Base-by-base conservation (phyloP, 148 eudicot genomes). In the Euryodendron excelsum region DNA sequence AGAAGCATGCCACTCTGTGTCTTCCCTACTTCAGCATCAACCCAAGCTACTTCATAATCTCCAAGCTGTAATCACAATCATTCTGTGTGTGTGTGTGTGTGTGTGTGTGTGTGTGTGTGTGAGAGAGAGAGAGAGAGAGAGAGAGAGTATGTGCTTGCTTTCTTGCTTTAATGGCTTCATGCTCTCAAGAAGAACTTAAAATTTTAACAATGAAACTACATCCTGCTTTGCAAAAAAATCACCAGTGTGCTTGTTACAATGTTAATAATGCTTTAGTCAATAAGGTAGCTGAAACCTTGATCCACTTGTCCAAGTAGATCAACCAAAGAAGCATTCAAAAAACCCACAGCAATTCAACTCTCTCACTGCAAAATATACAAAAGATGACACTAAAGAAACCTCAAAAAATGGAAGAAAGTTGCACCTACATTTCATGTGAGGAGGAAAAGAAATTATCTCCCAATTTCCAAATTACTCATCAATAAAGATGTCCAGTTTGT, bases 11-110 rank as follows among this genome's bases (percentile, higher is more conserved):
- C 98, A 68, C 39, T 87, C 72, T 90, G 97, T 55, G 97, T 89
- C 76, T 89, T 84, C 44, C 94, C 98, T 64, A 91, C 93, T 87
- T 90, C 93, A 82, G 97, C 93, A 88, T 96, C 98, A 83, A 91
- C 81, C 99, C 99, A 93, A 76, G 98, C 94, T 76, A 93, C 77
- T 87, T 96, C 99, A 82, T 93, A 88, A 62, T 96, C 99, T 81
- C 99, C 99, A 71, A 96, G 95, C 99, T 96, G 90, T 64, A 58
- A 68, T 75, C 48, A 82, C 4, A 61, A n/a, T n/a, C n/a, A n/a
- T n/a, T n/a, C n/a, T n/a, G n/a, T n/a, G n/a, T n/a, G n/a, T n/a
- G n/a, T n/a, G n/a, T n/a, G n/a, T n/a, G n/a, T n/a, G n/a, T n/a
- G n/a, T n/a, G n/a, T n/a, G n/a, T n/a, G n/a, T n/a, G n/a, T n/a